Conservation (phyloP, 257 asterid genomes). For the Solanum lignicaule region DNA sequence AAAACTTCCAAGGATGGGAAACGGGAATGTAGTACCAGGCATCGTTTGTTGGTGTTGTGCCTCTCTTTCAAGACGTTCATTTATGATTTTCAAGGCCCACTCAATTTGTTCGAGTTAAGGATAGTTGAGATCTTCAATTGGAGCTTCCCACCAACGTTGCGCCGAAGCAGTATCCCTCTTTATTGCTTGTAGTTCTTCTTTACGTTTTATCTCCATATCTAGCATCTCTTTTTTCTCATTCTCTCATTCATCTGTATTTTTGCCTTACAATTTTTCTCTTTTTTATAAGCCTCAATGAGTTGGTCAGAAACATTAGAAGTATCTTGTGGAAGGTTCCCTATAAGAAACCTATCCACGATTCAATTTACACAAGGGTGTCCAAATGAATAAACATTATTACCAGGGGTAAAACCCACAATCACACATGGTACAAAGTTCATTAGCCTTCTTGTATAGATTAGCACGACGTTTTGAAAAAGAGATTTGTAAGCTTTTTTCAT, state of each 20-base stretch:
- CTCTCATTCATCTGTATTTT: conserved; percentile 26
- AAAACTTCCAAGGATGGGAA: not conserved
- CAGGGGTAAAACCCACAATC: conserved; percentile 40
- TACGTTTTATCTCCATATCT: conserved; percentile 8
- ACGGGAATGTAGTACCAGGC: not conserved
- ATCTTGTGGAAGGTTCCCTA: not conserved
- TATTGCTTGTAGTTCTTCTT: conserved; percentile 7
- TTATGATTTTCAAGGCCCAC: not conserved
- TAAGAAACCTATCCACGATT: conserved; percentile 12
- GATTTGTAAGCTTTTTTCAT: conserved; percentile 36
- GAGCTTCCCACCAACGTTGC: conserved; percentile 15
- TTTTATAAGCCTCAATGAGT: too few species aligned
- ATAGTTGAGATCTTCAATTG: not conserved
- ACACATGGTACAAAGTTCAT: conserved; percentile 54
- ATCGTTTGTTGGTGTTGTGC: not conserved
- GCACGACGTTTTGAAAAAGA: conserved; percentile 52
- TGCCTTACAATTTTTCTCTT: not conserved
- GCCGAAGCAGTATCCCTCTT: not conserved
- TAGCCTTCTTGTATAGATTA: conserved; percentile 61
- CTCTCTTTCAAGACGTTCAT: not conserved
- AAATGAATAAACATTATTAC: conserved; percentile 29
- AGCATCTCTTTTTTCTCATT: conserved; percentile 3
- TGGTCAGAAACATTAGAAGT: not conserved
- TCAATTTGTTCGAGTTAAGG: not conserved
- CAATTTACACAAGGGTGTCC: conserved; percentile 40